Evolutionary conservation across 2,329 filamentous ascomycete genomes (phyloP), one percentile per base, ranked within the genome.

Genomic region (Colletotrichum godetiae): DNA sequence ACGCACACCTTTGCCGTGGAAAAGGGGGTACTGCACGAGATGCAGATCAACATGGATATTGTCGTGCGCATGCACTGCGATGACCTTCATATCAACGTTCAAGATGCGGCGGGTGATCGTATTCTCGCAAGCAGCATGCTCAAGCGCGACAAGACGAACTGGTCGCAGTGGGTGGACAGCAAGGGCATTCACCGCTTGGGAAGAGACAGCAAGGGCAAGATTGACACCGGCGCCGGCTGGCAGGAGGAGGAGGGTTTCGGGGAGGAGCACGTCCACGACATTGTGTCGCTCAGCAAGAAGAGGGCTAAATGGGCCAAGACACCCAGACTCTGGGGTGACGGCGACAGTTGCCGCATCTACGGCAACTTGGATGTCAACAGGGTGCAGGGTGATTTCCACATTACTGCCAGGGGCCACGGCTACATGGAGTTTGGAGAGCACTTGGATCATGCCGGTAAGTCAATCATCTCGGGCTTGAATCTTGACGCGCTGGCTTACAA

Each of bases 311-410:
- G 91, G 85, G 88, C 89, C 46, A 95, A 93, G 88, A 97, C 95
- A 2, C 95, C 95, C 1, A 88, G 86, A 73, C 79, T 97, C 22
- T 88, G 88, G 80, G 84, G 85, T 4, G 78, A 79, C 27, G 83
- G 88, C 19, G 94, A 98, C 81, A 93, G 93, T 75, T 99, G 97
- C 82, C 91, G 97, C 60, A 91, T 99, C 75, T 99, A 91, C 82
- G 97, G 97, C 42, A 97, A 91, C 78, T 83, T 99, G 81, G 93
- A 97, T 77, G 89, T 97, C 77, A 99, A 99, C 84, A 97, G 97
- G 85, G 97, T 99, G 57, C 96, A 98, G 84, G 97, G 96, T 4
- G 96, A 99, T 82, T 98, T 99, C 81, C 97, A 99, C 81, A 97
- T 99, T 79, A 99, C 97, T 1, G 97, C 97, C 3, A 87, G 95